A percentile compares a stretch with the other conserved stretches of the same genome.
These are phyloP conservation scores for Ceratobasidium sp. DNA, from an alignment of 1,284 basidiomycete species.

Conservation along the genomic window DNA sequence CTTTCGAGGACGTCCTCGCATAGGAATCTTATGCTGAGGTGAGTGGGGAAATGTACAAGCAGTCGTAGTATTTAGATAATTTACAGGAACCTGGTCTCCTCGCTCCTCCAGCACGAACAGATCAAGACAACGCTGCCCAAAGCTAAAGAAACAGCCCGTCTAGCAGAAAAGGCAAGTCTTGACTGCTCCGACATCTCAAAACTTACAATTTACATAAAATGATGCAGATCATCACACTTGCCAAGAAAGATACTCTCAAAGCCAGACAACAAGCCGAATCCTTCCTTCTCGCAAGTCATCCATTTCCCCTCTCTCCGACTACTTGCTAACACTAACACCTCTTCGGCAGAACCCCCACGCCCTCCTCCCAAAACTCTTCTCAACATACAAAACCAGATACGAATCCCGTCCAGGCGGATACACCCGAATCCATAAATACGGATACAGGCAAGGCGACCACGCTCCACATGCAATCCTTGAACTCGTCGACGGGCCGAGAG, in stretches of 20 bases:
- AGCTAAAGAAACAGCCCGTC: constrained; percentile 89
- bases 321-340: neutral
- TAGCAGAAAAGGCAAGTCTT: constrained; percentile 89
- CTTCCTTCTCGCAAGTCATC: constrained; percentile 71
- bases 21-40: constrained; percentile 89
- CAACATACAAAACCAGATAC: constrained; percentile 85
- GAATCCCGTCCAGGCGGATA: constrained; percentile 90
- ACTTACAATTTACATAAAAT: neutral
- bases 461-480: constrained; percentile 93
- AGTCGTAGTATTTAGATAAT: constrained; percentile 33
- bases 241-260: constrained; percentile 81
- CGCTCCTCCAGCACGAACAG: constrained; percentile 94
- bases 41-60: constrained; percentile 48
- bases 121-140: constrained; percentile 98
- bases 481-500: constrained; percentile 92
- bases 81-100: constrained; percentile 91
- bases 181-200: neutral
- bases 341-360: constrained; percentile 50
- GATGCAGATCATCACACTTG: constrained; percentile 85
- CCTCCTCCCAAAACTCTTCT: constrained; percentile 82
- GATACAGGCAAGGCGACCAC: constrained; percentile 90
- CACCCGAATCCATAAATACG: constrained; percentile 92
- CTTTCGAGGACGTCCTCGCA: constrained; percentile 89
- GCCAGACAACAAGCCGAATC: constrained; percentile 75
- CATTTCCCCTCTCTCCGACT: constrained; percentile 1